Evolutionary conservation across 306 rosid genomes (phyloP), one percentile per base, ranked within the genome.

Genomic region (Albizia julibrissin): DNA sequence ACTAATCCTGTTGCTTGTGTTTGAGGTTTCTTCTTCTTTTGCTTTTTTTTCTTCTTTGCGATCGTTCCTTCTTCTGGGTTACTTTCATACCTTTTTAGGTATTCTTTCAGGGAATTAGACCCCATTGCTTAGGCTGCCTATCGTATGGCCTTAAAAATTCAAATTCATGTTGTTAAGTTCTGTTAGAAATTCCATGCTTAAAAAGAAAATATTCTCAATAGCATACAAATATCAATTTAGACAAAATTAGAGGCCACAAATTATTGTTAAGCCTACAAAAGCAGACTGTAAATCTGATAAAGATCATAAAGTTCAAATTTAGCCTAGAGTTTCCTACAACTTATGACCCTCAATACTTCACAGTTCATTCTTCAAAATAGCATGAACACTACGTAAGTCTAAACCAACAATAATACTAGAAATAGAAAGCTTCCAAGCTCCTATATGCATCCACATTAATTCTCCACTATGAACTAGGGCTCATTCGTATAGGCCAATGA

Each of bases 31-130:
- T 76, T 82, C 84, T 79, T 82, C 81, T 88, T 80, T 62, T 64
- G 72, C 83, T 81, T 81, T 76, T 73, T 65, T 84, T 79, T 88
- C 84, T 85, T 71, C 82, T 87, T 87, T 71, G 79, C 87, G 54
- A 86, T 87, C 79, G 83, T 86, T 26, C 85, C 93, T 10, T 83
- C 97, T 39, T 82, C 91, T 19, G 79, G 77, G 69, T 82, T 93
- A 78, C 85, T 87, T 59, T 84, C 91, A 56, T 95, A 95, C 58
- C 94, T 87, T 56, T 87, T 95, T 39, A 92, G 84, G 85, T 95
- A 95, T 75, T 91, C 99, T 86, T 89, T 90, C 21, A 88, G 88
- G 2, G 97, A 91, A 67, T 70, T 86, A 13, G 91, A 86, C 56
- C 86, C 87, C 79, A 77, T 82, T 33, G 69, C 49, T 69, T 84